phyloP scores from a whole-genome alignment of 495 filamentous ascomycete genomes.

The Immersiella caudata region DNA sequence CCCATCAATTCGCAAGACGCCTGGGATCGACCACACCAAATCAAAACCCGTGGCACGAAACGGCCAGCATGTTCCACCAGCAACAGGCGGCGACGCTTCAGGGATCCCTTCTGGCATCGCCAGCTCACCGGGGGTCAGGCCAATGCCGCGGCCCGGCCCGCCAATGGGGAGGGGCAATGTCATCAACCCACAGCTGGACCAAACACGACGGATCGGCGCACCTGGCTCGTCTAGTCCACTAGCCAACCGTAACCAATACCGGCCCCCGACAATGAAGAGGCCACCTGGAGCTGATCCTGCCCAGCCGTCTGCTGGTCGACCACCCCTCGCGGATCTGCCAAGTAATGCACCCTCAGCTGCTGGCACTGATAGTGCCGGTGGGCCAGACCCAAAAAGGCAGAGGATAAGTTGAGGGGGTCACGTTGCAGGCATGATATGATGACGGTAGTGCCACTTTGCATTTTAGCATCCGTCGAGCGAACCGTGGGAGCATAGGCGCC shows the following conservation, averaged over 20 bases:
- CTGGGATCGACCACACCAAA: constrained; percentile 80
- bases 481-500: not conserved
- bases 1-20: constrained; percentile 85
- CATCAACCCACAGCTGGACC: constrained; percentile 70
- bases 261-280: constrained; percentile 61
- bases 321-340: constrained; percentile 45
- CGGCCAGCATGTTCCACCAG: constrained; percentile 45
- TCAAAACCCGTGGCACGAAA: constrained; percentile 64
- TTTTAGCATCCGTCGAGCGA: not conserved
- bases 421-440: not conserved
- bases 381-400: constrained; percentile 47
- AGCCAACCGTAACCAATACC: constrained; percentile 61
- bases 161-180: constrained; percentile 50
- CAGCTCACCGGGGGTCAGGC: not conserved
- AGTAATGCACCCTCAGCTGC: constrained; percentile 32
- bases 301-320: constrained; percentile 17
- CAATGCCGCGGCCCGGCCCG: constrained; percentile 14
- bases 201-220: constrained; percentile 72
- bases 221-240: constrained; percentile 62
- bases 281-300: constrained; percentile 12
- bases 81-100: constrained; percentile 10
- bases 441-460: not conserved
- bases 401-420: constrained; percentile 36
- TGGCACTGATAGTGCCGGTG: constrained; percentile 21
- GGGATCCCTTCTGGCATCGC: not conserved